These are phyloP conservation scores for Podospora sp. DNA, from an alignment of 495 filamentous ascomycete genomes.

Conservation along the genomic window DNA sequence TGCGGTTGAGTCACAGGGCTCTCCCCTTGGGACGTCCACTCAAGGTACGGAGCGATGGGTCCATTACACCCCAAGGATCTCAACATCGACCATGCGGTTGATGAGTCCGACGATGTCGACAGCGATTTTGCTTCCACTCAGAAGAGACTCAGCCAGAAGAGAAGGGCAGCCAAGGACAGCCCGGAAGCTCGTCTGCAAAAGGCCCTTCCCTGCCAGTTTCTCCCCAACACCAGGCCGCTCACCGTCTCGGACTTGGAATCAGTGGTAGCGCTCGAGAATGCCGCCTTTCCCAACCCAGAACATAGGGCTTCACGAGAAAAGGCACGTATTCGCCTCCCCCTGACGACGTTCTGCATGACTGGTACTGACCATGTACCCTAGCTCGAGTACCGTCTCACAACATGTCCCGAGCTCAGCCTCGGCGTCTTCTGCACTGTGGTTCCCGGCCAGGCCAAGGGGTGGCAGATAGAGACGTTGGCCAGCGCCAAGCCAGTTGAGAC, in stretches of 20 bases:
- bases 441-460: slow-evolving; percentile 46
- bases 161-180: slow-evolving; percentile 35
- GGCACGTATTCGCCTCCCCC: slow-evolving; percentile 55
- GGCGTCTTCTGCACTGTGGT: slow-evolving; percentile 74
- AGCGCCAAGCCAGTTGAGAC: slow-evolving; percentile 52
- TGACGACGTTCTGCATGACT: slow-evolving; percentile 13
- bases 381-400: slow-evolving; percentile 80
- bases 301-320: slow-evolving; percentile 80
- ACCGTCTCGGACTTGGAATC: slow-evolving; percentile 73
- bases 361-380: slow-evolving; percentile 38
- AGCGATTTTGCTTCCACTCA: slow-evolving; percentile 37
- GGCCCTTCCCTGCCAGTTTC: slow-evolving; percentile 38
- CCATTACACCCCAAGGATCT: background rate
- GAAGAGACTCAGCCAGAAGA: slow-evolving; percentile 34
- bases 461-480: slow-evolving; percentile 51
- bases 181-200: slow-evolving; percentile 30
- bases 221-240: slow-evolving; percentile 70
- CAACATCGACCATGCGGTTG: slow-evolving; percentile 31
- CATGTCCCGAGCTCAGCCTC: slow-evolving; percentile 76
- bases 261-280: slow-evolving; percentile 74
- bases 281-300: slow-evolving; percentile 65
- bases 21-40: background rate
- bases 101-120: slow-evolving; percentile 41
- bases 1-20: background rate
- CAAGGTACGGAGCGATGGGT: background rate